Evolutionary conservation across 148 eudicot species (phyloP).

Genomic region (Heliamphora exappendiculata): DNA sequence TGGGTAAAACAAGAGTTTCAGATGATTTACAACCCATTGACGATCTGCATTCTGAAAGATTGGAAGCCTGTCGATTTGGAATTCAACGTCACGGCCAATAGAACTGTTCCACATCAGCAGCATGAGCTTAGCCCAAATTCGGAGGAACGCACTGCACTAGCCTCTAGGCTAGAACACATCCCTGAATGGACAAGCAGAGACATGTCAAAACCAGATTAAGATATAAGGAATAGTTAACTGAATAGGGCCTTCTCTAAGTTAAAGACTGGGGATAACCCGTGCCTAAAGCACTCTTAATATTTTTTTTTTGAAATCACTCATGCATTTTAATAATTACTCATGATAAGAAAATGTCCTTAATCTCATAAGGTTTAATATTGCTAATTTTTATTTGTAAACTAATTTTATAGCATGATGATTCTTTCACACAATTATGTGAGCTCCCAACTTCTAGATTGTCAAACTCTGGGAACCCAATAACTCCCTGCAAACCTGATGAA

Average conservation of each 20-base stretch:
- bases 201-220: background rate
- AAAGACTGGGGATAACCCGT: no score
- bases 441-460: no score
- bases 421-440: no score
- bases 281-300: no score
- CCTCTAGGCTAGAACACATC: background rate
- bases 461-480: background rate
- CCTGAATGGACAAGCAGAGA: background rate
- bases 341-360: no score
- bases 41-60: background rate
- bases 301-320: no score
- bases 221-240: background rate
- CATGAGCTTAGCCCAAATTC: background rate
- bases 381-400: no score
- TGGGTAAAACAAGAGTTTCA: constrained; percentile 1
- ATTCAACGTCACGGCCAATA: background rate
- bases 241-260: background rate
- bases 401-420: no score
- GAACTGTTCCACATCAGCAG: background rate
- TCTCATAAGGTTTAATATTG: no score
- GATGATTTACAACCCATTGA: constrained; percentile 2
- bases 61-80: background rate
- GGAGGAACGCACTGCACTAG: background rate
- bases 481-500: background rate
- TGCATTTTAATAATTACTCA: no score